Conservation (phyloP, 1,139 yeast species). For the Meyerozyma smithsonii region DNA sequence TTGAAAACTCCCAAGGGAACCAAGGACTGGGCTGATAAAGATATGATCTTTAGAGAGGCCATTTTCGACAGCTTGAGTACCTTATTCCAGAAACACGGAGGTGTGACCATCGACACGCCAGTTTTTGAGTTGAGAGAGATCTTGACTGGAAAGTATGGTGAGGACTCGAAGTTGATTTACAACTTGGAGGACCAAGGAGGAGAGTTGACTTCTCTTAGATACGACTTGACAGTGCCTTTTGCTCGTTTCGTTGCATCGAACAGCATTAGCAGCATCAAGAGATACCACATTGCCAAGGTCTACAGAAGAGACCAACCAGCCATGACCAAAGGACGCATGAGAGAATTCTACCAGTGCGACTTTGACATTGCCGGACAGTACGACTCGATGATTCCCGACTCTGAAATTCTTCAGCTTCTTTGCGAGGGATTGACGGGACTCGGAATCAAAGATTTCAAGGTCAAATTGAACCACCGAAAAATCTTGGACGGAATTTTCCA, state of each 20-base stretch:
- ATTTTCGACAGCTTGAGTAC: constrained; percentile 67
- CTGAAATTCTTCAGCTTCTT: constrained; percentile 75
- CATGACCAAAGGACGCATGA: constrained; percentile 98
- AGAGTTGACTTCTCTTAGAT: constrained; percentile 88
- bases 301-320: constrained; percentile 99
- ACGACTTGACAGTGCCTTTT: constrained; percentile 95
- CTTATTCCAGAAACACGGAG: constrained; percentile 92
- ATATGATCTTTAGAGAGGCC: constrained; percentile 90
- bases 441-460: constrained; percentile 83
- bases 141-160: constrained; percentile 95
- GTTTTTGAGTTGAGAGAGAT: constrained; percentile 95
- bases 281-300: constrained; percentile 96
- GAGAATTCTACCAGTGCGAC: constrained; percentile 98
- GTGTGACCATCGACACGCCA: constrained; percentile 96
- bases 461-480: constrained; percentile 92
- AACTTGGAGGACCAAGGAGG: constrained; percentile 98
- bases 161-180: constrained; percentile 92
- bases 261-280: constrained; percentile 79
- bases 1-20: constrained; percentile 97
- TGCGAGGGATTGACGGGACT: constrained; percentile 81
- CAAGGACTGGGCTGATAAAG: constrained; percentile 97
- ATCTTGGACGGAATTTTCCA: constrained; percentile 92
- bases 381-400: constrained; percentile 94
- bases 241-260: constrained; percentile 96
- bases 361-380: constrained; percentile 91